Percentiles rank a stretch among this genome's conserved stretches.
phyloP scores from a whole-genome alignment of 2,329 filamentous ascomycete genomes.

The Byssothecium circinans region DNA sequence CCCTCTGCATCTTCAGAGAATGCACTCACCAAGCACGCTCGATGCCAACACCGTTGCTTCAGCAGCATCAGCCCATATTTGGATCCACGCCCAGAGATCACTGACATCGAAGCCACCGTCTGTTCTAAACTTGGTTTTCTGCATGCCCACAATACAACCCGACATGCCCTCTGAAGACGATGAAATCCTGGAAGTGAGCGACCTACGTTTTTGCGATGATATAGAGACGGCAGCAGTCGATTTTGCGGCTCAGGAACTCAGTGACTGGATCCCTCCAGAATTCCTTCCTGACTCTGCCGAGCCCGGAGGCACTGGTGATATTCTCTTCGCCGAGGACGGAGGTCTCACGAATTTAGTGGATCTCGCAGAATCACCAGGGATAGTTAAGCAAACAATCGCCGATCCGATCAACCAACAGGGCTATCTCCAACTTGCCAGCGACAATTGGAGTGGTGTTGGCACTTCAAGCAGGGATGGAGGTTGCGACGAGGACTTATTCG shows the following conservation, averaged over 20 bases:
- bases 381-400: too few species aligned
- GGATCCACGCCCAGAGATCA: constrained; percentile 18
- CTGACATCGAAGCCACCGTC: constrained; percentile 9
- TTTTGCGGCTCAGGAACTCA: not conserved
- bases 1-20: not conserved
- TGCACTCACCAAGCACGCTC: not conserved
- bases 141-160: not conserved
- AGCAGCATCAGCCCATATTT: constrained; percentile 10
- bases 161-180: not conserved
- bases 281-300: not conserved
- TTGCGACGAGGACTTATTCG: too few species aligned
- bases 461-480: too few species aligned
- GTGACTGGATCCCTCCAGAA: not conserved
- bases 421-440: too few species aligned
- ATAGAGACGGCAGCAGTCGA: not conserved
- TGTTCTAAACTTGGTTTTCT: constrained; percentile 13
- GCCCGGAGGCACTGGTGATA: too few species aligned
- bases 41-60: not conserved
- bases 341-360: too few species aligned
- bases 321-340: too few species aligned
- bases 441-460: too few species aligned
- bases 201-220: not conserved
- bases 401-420: too few species aligned
- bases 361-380: too few species aligned
- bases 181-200: not conserved